phyloP scores from a whole-genome alignment of 2,329 filamentous ascomycete species.

The Colletotrichum spinosum region DNA sequence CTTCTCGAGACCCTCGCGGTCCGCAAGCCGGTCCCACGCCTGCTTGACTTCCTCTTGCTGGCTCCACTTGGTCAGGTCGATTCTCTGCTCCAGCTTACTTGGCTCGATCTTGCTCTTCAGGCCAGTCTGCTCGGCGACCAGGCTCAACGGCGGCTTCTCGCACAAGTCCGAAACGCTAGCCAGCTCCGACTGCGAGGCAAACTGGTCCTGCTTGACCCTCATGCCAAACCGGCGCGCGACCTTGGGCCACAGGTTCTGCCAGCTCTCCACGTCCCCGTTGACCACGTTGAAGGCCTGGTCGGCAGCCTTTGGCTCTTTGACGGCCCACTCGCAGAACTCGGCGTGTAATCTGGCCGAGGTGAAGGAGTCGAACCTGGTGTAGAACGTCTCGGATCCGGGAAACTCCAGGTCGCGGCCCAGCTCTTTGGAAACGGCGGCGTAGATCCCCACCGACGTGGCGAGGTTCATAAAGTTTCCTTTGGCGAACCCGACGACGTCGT shows the following conservation, averaged over 20 bases:
- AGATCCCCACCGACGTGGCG: conserved; percentile 54
- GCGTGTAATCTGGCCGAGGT: conserved; percentile 49
- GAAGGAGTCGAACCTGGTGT: conserved; percentile 48
- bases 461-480: conserved; percentile 55
- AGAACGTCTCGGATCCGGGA: conserved; percentile 50
- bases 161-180: conserved; percentile 39
- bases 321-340: conserved; percentile 51
- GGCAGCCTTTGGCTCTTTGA: conserved; percentile 42
- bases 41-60: conserved; percentile 50
- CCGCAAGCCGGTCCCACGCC: conserved; percentile 52
- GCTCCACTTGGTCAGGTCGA: conserved; percentile 55
- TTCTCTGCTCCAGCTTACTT: conserved; percentile 50
- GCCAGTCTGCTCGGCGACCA: conserved; percentile 44
- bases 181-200: conserved; percentile 37
- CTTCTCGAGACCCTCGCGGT: conserved; percentile 50
- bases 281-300: conserved; percentile 50
- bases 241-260: conserved; percentile 56
- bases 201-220: conserved; percentile 47
- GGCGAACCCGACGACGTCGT: conserved; percentile 49
- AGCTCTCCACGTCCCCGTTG: conserved; percentile 55
- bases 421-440: conserved; percentile 50
- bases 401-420: conserved; percentile 48
- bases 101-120: conserved; percentile 41
- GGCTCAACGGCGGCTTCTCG: conserved; percentile 45
- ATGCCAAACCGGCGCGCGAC: conserved; percentile 50